phyloP scores from a whole-genome alignment of 805 yeast species.

The Candida gorgasii region DNA sequence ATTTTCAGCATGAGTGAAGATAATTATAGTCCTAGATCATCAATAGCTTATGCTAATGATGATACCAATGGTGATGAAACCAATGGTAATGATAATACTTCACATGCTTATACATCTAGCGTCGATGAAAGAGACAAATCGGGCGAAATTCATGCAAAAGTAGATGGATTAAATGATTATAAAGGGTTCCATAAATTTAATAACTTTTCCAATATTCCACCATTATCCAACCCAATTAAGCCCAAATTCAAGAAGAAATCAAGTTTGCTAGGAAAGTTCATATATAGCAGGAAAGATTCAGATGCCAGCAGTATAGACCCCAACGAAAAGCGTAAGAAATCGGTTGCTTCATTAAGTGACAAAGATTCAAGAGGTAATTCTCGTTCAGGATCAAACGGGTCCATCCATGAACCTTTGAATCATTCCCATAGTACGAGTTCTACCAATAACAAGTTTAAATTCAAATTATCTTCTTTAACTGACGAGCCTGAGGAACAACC shows the following conservation, averaged over 20 bases:
- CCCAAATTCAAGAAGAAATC: slow-evolving; percentile 44
- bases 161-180: slow-evolving; percentile 23
- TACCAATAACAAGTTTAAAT: slow-evolving; percentile 29
- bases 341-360: neutral
- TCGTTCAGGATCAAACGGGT: slow-evolving; percentile 1
- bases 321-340: slow-evolving; percentile 1
- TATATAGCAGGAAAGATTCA: slow-evolving; percentile 35
- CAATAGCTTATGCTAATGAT: slow-evolving; percentile 19
- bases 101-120: neutral
- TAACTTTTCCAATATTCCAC: slow-evolving; percentile 41
- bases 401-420: slow-evolving; percentile 15
- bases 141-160: neutral
- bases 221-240: slow-evolving; percentile 50
- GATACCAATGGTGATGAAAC: neutral
- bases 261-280: slow-evolving; percentile 40
- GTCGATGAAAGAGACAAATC: neutral
- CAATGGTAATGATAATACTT: neutral
- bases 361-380: slow-evolving; percentile 1
- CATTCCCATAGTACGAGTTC: slow-evolving; percentile 20
- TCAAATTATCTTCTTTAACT: slow-evolving; percentile 35
- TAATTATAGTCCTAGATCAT: slow-evolving; percentile 23
- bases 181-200: slow-evolving; percentile 41
- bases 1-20: slow-evolving; percentile 10
- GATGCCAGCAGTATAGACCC: slow-evolving; percentile 15
- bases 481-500: slow-evolving; percentile 6